These are phyloP conservation scores for Plasmodium inui DNA, from an alignment of 169 alveolate species.

Conservation along the genomic window DNA sequence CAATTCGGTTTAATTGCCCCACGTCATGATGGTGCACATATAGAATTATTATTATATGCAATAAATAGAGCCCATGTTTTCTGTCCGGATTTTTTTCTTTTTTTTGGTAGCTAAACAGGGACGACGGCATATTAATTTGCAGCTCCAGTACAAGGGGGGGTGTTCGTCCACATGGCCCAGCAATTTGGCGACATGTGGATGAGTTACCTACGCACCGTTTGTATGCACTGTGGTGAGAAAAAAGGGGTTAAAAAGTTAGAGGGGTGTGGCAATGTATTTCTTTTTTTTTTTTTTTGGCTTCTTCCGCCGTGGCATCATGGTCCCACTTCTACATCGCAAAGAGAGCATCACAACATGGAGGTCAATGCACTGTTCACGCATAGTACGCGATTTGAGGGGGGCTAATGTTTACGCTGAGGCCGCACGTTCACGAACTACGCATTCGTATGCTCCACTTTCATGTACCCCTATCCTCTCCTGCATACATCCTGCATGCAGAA, in stretches of 20 bases:
- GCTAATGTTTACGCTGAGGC: background rate
- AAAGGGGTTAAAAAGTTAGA: background rate
- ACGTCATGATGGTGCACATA: background rate
- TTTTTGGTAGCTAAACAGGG: background rate
- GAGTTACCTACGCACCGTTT: background rate
- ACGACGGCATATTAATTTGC: background rate
- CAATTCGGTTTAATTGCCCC: background rate
- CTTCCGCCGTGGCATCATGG: background rate
- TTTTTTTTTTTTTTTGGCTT: background rate
- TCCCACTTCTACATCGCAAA: background rate
- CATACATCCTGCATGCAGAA: background rate
- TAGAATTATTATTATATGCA: background rate
- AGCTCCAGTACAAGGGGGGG: background rate
- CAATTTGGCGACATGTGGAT: background rate
- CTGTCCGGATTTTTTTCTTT: background rate
- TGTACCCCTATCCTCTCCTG: background rate
- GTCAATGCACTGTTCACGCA: background rate
- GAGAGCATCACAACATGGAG: background rate
- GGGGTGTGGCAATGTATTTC: background rate
- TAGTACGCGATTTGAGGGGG: background rate
- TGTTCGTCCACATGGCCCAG: background rate
- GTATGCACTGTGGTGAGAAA: background rate
- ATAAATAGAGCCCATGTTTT: background rate
- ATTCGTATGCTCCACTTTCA: background rate
- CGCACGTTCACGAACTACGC: background rate